Percentiles rank a stretch among this genome's conserved stretches.
These are phyloP conservation scores for Gracilaria vermiculophylla DNA, from an alignment of 23 red algal genomes.

Conservation along the genomic window DNA sequence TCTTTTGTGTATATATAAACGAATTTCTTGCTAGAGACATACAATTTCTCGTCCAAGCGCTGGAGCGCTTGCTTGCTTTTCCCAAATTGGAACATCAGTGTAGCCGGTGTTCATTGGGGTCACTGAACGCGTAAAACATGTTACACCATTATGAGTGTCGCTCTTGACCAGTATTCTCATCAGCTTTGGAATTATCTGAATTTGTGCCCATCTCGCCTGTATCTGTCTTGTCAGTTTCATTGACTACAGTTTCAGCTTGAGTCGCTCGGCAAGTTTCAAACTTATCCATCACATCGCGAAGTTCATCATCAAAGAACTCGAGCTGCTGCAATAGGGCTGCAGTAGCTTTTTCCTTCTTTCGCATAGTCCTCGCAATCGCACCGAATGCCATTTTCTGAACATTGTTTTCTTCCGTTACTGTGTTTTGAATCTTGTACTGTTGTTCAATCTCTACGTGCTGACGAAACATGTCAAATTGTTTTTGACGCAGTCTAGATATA, in stretches of 20 bases:
- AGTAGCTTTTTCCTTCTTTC: slow-evolving; percentile 58
- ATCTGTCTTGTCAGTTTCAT: background rate
- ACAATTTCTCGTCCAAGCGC: no score
- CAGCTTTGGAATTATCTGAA: background rate
- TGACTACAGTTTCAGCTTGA: background rate
- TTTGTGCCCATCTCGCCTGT: background rate
- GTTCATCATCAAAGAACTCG: slow-evolving; percentile 38
- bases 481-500: slow-evolving; percentile 33
- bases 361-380: slow-evolving; percentile 55
- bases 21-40: background rate
- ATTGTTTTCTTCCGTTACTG: slow-evolving; percentile 44
- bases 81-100: background rate
- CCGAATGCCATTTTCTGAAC: slow-evolving; percentile 45
- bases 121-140: no score
- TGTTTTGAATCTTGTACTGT: slow-evolving; percentile 64
- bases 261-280: slow-evolving; percentile 33
- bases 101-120: background rate
- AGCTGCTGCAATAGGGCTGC: slow-evolving; percentile 41
- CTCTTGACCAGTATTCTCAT: background rate
- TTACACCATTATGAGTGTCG: background rate
- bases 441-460: slow-evolving; percentile 65
- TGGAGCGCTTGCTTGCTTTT: background rate
- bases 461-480: slow-evolving; percentile 71
- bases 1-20: background rate
- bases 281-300: slow-evolving; percentile 47